Base-by-base conservation (phyloP, 2,329 filamentous ascomycete genomes). In the Beauveria varroae region DNA sequence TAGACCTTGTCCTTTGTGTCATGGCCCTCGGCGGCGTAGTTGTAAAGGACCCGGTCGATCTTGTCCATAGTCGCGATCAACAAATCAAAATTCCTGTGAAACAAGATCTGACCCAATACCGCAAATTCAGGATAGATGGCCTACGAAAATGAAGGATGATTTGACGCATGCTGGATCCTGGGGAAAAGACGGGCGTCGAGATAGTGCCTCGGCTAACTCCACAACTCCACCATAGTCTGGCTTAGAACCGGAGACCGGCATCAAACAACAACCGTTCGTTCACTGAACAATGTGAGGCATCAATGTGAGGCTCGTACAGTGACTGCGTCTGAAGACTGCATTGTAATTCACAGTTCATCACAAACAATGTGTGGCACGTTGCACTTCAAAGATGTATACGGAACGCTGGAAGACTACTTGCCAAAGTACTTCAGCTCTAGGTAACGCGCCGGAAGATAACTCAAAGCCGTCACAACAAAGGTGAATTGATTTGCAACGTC, bases 401-500 rank as follows among this genome's bases (percentile, higher is more conserved):
- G 14, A 22, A 3, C 56, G 9, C 14, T n/a, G 7, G 1, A 9
- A 9, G n/a, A 4, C 50, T 54, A 60, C 28, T 30, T 37, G 30
- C 50, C 30, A 49, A 67, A 54, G 18, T 54, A 61, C 63, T 66
- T 72, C n/a, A 74, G 68, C 68, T 79, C 78, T 2, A 77, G 52
- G 69, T 74, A 77, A 14, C 77, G 70, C 3, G 78, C 70, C 2
- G 75, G 75, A 5, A 74, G 24, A 63, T 78, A 80, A 24, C 67
- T 69, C 28, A 79, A 18, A 1, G 67, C 72, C 9, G 76, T 77
- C 20, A 80, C 69, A 22, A 76, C 76, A 66, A 86, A 80, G 1
- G 67, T 67, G 52, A 68, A 62, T 55, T 68, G 63, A 49, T 65
- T 68, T 0, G 82, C 83, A 68, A 84, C 72, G 71, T 86, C 84